Conservation (phyloP, 768 basidiomycete species). For the Amanita fuliginea region DNA sequence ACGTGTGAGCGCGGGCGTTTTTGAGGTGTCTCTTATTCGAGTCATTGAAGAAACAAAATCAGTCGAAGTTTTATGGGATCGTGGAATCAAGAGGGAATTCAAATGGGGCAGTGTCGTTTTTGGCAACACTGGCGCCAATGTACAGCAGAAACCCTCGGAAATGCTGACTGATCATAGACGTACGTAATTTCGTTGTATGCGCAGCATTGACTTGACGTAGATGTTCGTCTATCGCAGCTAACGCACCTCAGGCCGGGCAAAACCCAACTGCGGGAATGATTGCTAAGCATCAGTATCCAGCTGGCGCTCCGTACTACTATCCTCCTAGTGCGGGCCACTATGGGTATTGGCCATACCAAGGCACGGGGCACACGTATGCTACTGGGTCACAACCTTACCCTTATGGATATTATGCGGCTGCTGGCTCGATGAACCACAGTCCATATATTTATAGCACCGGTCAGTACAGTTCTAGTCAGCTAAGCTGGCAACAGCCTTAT, state of each 20-base stretch:
- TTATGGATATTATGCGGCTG: constrained; percentile 10
- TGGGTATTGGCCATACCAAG: constrained; percentile 26
- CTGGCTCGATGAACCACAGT: constrained; percentile 8
- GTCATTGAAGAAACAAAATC: constrained; percentile 59
- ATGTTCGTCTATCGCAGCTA: neutral
- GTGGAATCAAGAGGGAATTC: constrained; percentile 62
- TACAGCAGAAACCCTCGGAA: constrained; percentile 64
- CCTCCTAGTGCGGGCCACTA: constrained; percentile 17
- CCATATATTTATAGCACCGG: constrained; percentile 8
- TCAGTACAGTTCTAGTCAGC: constrained; percentile 6
- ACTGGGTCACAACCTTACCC: constrained; percentile 16
- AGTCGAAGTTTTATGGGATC: constrained; percentile 78
- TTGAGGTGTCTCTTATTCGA: constrained; percentile 71
- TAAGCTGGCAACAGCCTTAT: constrained; percentile 15
- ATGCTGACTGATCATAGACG: constrained; percentile 33
- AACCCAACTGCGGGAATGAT: neutral
- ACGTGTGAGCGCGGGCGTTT: constrained; percentile 73
- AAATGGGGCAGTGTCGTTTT: constrained; percentile 78
- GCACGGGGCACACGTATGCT: constrained; percentile 1
- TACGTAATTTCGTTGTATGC: constrained; percentile 19
- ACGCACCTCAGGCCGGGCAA: constrained; percentile 8
- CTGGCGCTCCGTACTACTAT: constrained; percentile 9
- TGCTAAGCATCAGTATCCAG: constrained; percentile 10
- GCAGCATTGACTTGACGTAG: constrained; percentile 5
- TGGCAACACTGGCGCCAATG: constrained; percentile 58